Evolutionary conservation across 179 eudicot species (phyloP).

Genomic region (Spergularia azorica): DNA sequence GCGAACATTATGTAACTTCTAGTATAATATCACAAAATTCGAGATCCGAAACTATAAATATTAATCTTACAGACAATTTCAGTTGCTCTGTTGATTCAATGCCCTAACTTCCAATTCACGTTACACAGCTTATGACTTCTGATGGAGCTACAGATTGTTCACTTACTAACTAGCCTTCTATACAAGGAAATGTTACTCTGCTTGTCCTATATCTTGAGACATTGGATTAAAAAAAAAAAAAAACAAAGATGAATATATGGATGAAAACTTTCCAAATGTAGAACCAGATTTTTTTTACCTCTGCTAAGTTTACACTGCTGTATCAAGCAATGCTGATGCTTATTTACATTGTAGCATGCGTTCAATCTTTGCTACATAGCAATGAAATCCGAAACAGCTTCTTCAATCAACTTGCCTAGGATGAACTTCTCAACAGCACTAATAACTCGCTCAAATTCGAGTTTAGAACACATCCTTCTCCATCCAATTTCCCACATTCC

Average conservation of each 20-base stretch:
- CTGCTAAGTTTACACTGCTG: slow-evolving; percentile 9
- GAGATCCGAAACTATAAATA: too few species aligned
- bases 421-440: slow-evolving; percentile 48
- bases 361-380: slow-evolving; percentile 10
- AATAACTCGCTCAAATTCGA: slow-evolving; percentile 45
- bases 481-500: slow-evolving; percentile 56
- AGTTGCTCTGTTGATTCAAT: too few species aligned
- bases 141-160: not conserved
- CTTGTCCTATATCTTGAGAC: too few species aligned
- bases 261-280: not conserved
- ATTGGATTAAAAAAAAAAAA: not conserved
- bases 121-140: not conserved
- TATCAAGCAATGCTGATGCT: slow-evolving; percentile 21
- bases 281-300: slow-evolving; percentile 1
- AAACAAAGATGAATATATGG: not conserved
- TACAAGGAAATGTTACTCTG: not conserved
- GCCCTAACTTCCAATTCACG: too few species aligned
- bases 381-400: slow-evolving; percentile 38
- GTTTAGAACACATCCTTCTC: slow-evolving; percentile 39
- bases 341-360: slow-evolving; percentile 19
- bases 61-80: too few species aligned
- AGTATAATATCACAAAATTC: too few species aligned
- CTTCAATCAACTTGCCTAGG: slow-evolving; percentile 47
- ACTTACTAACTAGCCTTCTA: slow-evolving; percentile 1
- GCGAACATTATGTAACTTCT: too few species aligned